phyloP scores from a whole-genome alignment of 2,329 filamentous ascomycete genomes.

The Tolypocladium amazonense region DNA sequence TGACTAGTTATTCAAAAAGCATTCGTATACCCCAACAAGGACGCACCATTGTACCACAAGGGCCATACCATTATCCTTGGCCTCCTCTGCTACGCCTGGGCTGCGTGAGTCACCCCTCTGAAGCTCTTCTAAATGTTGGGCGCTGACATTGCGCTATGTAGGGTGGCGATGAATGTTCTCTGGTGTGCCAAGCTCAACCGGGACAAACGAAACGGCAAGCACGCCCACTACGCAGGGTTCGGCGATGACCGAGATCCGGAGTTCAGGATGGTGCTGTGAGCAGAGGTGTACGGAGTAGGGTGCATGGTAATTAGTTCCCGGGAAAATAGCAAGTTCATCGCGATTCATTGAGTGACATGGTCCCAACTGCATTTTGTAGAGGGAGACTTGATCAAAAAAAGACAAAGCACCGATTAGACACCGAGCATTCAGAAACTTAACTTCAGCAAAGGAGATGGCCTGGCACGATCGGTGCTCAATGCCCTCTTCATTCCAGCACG shows the following conservation, averaged over 20 bases:
- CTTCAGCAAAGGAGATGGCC: background rate
- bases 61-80: constrained; percentile 53
- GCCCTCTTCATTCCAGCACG: no score
- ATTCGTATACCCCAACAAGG: constrained; percentile 47
- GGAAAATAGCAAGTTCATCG: background rate
- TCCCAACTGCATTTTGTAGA: no score
- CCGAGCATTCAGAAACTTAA: no score
- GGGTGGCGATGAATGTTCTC: constrained; percentile 47
- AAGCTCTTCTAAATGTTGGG: background rate
- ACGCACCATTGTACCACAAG: constrained; percentile 47
- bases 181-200: constrained; percentile 54
- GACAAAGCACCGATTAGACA: no score
- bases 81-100: constrained; percentile 51
- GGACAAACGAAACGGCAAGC: constrained; percentile 50
- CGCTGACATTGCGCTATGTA: constrained; percentile 13
- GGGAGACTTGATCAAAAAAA: no score
- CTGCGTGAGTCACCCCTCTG: constrained; percentile 36
- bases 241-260: constrained; percentile 54
- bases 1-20: constrained; percentile 17
- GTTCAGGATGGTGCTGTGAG: constrained; percentile 48
- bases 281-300: background rate
- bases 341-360: background rate
- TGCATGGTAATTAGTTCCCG: background rate
- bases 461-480: background rate
- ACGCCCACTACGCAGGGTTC: constrained; percentile 42